Base-by-base conservation (phyloP, 2,329 filamentous ascomycete species). In the Colletotrichum sp. region DNA sequence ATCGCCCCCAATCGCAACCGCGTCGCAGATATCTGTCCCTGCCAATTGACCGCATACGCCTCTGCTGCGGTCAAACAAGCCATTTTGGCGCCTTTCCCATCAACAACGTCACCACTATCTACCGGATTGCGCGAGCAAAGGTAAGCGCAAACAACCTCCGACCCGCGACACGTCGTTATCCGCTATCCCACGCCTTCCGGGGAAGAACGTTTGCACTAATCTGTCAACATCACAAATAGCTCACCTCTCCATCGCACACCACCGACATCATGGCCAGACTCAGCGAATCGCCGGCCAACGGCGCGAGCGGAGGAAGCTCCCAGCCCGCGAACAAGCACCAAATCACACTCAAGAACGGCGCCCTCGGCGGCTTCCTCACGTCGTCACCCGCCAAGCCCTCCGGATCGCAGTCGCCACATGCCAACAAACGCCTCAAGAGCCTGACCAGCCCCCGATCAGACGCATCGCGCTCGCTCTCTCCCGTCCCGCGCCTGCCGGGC, bases 381-480 rank as follows among this genome's bases (percentile, higher is more conserved):
- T 69, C 72, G 5, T 73, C 72, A 8, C 21, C 72, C 11, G 63
- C 57, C 8, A 72, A 69, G 38, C 57, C 72, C 58, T 59, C 69
- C 36, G 59, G 36, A 11, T 73, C 72, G 13, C 69, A 65, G 33
- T 73, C 51, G 36, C 63, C 70, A 34, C 69, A 65, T 27, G 69
- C 64, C 7, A 74, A 51, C 31, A 74, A 73, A 51, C 69, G 72
- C 65, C 16, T 65, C 58, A 61, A 69, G 54, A 69, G 38, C 24
- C 58, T 68, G 36, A 51, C 31, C 21, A 61, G 55, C 24, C 47
- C 72, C 7, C 68, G 33, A 43, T 43, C 70, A 2, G 69, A 73
- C 24, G 65, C 47, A 11, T 73, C 72, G 51, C 64, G 58, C 38
- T 68, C 69, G 7, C 62, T 61, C 2, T 74, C 72, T 5, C 68